Conservation (phyloP, 495 filamentous ascomycete species). For the Achaetomiella virescens region DNA sequence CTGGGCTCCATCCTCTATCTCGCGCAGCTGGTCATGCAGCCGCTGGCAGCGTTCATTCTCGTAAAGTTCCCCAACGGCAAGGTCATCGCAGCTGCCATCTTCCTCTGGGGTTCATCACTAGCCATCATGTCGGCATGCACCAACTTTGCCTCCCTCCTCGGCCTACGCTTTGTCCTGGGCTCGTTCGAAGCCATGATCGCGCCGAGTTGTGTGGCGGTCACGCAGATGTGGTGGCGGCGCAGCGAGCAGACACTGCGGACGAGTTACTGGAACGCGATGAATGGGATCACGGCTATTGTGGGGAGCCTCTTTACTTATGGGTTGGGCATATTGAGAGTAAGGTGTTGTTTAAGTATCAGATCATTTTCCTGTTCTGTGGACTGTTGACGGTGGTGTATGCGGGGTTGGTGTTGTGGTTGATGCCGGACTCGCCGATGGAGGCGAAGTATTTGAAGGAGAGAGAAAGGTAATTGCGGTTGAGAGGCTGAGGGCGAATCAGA, state of each 20-base stretch:
- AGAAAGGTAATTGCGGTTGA: slow-evolving; percentile 58
- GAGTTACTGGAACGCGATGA: slow-evolving; percentile 49
- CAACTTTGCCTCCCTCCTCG: slow-evolving; percentile 41
- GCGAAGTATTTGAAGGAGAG: slow-evolving; percentile 53
- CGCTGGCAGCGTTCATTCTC: slow-evolving; percentile 39
- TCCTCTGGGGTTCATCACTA: slow-evolving; percentile 37
- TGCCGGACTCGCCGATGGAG: slow-evolving; percentile 56
- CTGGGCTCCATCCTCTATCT: slow-evolving; percentile 41
- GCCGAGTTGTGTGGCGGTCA: slow-evolving; percentile 45
- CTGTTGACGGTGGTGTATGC: slow-evolving; percentile 40
- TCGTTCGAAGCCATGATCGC: slow-evolving; percentile 42
- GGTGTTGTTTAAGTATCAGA: slow-evolving; percentile 52
- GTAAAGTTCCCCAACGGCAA: slow-evolving; percentile 47
- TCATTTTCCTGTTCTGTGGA: slow-evolving; percentile 53
- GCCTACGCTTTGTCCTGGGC: slow-evolving; percentile 36
- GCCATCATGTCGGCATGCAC: slow-evolving; percentile 37
- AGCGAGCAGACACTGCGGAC: slow-evolving; percentile 47
- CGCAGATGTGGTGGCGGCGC: slow-evolving; percentile 52
- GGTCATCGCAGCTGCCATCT: slow-evolving; percentile 35
- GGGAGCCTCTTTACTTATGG: slow-evolving; percentile 51
- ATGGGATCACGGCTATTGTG: slow-evolving; percentile 43
- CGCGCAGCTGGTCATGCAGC: slow-evolving; percentile 42
- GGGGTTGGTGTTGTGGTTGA: slow-evolving; percentile 33
- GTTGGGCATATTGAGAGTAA: slow-evolving; percentile 50
- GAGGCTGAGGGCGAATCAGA: slow-evolving; percentile 42